These are phyloP conservation scores for Sclerotinia spermophila DNA, from an alignment of 2,329 filamentous ascomycete species.

Conservation along the genomic window DNA sequence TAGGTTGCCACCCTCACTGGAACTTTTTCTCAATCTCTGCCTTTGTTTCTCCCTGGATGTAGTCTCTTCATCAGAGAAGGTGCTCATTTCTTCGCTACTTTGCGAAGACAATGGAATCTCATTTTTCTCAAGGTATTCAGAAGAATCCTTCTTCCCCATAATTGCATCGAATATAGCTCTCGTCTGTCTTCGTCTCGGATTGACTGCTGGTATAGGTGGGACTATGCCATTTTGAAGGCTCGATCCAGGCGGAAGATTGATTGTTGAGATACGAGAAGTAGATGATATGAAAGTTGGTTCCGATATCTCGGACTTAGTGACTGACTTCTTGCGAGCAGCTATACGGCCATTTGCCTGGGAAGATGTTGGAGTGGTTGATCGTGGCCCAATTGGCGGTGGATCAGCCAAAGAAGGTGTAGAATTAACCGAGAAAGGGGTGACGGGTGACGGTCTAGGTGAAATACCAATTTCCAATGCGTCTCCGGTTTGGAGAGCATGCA, in stretches of 20 bases:
- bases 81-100: constrained; percentile 36
- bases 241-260: constrained; percentile 34
- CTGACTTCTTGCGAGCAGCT: constrained; percentile 32
- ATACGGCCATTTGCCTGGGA: constrained; percentile 24
- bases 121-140: constrained; percentile 25
- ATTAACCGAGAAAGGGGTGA: constrained; percentile 34
- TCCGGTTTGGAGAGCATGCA: constrained; percentile 27
- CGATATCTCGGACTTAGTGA: constrained; percentile 37
- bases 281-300: constrained; percentile 37
- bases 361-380: constrained; percentile 26
- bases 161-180: constrained; percentile 35
- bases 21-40: constrained; percentile 33
- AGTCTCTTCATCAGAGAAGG: constrained; percentile 36
- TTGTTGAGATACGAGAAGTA: constrained; percentile 35
- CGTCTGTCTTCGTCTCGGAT: constrained; percentile 35
- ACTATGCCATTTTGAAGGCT: constrained; percentile 31
- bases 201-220: constrained; percentile 37
- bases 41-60: constrained; percentile 25
- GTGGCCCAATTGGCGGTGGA: constrained; percentile 27
- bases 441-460: constrained; percentile 34
- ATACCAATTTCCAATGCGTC: constrained; percentile 30
- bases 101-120: constrained; percentile 31
- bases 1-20: constrained; percentile 36
- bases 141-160: constrained; percentile 27
- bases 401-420: constrained; percentile 32